Percentiles rank a stretch among this genome's conserved stretches.
phyloP scores from a whole-genome alignment of 352 stramenopile genomes.

The Lagenidium sp. region DNA sequence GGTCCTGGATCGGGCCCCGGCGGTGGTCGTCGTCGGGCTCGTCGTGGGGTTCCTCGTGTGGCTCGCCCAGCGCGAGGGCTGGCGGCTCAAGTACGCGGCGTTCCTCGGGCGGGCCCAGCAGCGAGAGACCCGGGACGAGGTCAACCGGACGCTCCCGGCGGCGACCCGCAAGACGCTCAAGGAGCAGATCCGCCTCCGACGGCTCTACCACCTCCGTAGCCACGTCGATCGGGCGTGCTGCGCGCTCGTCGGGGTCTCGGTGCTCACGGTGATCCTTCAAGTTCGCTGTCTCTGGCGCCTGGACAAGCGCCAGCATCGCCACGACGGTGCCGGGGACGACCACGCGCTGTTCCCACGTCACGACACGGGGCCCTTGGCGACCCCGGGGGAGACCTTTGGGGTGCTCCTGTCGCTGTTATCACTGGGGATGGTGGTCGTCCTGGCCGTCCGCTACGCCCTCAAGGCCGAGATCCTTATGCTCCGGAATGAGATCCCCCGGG shows the following conservation, averaged over 20 bases:
- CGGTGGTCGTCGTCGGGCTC: constrained; percentile 20
- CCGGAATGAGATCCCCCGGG: constrained; percentile 29
- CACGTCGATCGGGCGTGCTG: constrained; percentile 23
- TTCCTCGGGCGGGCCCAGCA: constrained; percentile 17
- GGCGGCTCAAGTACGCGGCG: constrained; percentile 18
- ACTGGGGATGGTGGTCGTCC: constrained; percentile 22
- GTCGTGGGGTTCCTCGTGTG: constrained; percentile 12
- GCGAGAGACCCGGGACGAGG: background rate
- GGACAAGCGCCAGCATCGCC: too few relatives aligned
- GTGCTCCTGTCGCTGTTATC: constrained; percentile 37
- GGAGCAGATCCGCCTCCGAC: constrained; percentile 1
- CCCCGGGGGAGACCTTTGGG: constrained; percentile 43
- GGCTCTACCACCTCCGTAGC: background rate
- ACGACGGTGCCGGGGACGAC: too few relatives aligned
- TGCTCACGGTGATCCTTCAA: constrained; percentile 35
- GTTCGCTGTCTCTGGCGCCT: constrained; percentile 51
- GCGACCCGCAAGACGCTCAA: constrained; percentile 12
- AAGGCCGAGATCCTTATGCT: constrained; percentile 47
- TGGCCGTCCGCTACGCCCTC: constrained; percentile 34
- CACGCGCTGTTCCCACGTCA: too few relatives aligned
- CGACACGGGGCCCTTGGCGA: too few relatives aligned
- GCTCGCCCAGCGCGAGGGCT: constrained; percentile 27
- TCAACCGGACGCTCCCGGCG: constrained; percentile 14
- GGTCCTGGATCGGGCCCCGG: constrained; percentile 29
- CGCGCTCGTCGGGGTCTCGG: constrained; percentile 22